Conservation (phyloP, 768 basidiomycete genomes). For the Mrakia hoshinonis region DNA sequence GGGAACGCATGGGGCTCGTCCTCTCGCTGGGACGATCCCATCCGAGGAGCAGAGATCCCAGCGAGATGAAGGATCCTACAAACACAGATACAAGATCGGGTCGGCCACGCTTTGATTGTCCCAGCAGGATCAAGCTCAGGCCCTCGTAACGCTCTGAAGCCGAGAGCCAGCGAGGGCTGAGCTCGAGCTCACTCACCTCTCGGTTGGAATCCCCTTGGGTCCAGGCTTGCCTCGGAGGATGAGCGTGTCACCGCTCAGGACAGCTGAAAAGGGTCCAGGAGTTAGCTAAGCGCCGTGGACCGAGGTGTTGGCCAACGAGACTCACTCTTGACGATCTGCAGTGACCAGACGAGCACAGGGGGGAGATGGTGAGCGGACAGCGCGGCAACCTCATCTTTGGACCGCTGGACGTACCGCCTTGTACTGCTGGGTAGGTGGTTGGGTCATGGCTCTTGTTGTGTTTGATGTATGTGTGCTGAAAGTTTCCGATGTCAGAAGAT, state of each 20-base stretch:
- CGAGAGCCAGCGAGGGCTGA: background rate
- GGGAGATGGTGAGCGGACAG: background rate
- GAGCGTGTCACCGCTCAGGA: background rate
- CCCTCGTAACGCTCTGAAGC: too few species aligned
- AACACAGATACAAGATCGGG: background rate
- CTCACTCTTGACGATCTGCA: slow-evolving; percentile 24
- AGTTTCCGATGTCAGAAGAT: too few species aligned
- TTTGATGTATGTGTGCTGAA: too few species aligned
- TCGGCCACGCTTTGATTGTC: too few species aligned
- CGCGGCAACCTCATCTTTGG: too few species aligned
- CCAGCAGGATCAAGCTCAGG: too few species aligned
- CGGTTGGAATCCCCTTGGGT: background rate
- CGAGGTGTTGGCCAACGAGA: too few species aligned
- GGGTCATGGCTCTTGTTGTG: too few species aligned
- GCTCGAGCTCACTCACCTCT: background rate
- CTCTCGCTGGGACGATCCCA: slow-evolving; percentile 71
- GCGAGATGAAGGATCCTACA: slow-evolving; percentile 77
- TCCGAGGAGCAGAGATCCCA: slow-evolving; percentile 71
- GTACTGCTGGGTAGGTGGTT: too few species aligned
- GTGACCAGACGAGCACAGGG: background rate
- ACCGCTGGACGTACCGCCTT: too few species aligned
- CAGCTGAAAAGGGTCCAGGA: background rate
- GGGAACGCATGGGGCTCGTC: slow-evolving; percentile 95
- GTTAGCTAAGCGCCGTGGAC: background rate
- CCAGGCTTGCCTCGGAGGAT: slow-evolving; percentile 2